These are phyloP conservation scores for Hymenoscyphus infarciens DNA, from an alignment of 2,329 filamentous ascomycete species.

Conservation along the genomic window DNA sequence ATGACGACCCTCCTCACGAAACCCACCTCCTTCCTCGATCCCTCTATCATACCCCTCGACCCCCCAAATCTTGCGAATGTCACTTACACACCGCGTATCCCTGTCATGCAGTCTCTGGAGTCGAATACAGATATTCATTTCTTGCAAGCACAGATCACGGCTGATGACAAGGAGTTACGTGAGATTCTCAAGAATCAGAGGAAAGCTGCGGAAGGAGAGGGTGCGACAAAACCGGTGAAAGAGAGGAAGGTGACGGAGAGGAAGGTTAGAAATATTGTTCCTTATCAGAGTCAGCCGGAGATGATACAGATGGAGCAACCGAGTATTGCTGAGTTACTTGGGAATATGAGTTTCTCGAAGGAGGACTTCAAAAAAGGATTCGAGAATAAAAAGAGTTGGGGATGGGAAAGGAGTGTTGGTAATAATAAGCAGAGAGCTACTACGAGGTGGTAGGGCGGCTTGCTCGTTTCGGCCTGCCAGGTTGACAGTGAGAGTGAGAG, in stretches of 20 bases:
- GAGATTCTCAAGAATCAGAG: conserved; percentile 61
- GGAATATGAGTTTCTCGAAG: conserved; percentile 16
- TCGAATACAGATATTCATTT: conserved; percentile 52
- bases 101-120: conserved; percentile 74
- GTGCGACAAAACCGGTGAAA: conserved; percentile 16
- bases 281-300: conserved; percentile 27
- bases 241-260: conserved; percentile 1
- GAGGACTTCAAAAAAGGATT: conserved; percentile 16
- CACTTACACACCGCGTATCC: conserved; percentile 64
- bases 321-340: conserved; percentile 20
- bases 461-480: too few relatives aligned
- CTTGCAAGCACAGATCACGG: conserved; percentile 80
- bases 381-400: conserved; percentile 22
- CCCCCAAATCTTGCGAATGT: conserved; percentile 59
- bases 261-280: conserved; percentile 20
- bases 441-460: neutral
- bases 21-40: conserved; percentile 64
- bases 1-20: conserved; percentile 75
- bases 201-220: conserved; percentile 17
- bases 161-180: conserved; percentile 67
- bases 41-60: conserved; percentile 52
- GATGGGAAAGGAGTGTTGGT: conserved; percentile 17
- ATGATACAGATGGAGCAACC: conserved; percentile 24
- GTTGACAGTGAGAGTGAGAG: too few relatives aligned
- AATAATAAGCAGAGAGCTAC: neutral